Evolutionary conservation across 2,329 filamentous ascomycete species (phyloP), one percentile per base, ranked within the genome.

Genomic region (Calonectria pteridis): DNA sequence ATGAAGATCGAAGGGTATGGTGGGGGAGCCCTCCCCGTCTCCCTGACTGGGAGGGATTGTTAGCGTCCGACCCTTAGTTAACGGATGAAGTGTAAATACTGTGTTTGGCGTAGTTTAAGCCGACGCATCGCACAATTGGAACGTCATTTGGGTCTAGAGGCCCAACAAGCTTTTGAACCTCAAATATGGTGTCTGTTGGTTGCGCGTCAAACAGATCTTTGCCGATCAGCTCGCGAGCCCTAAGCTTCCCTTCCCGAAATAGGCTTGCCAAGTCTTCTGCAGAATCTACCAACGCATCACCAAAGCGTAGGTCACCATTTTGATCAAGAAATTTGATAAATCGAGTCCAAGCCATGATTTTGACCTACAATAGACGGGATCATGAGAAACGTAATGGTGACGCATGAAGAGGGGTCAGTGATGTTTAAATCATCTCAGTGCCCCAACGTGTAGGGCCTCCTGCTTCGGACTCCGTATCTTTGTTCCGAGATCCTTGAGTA

Each of bases 71-170:
- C 31, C 18, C 16, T 20, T 10, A 23, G 11, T 23, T 31, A 10
- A 4, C 7, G 20, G 20, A 26, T 9, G n/a, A 23, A 26, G 11
- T 37, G 18, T 4, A 18, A n/a, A 18, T 28, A 59, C 55, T 59
- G 23, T 59, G 55, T 28, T 59, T 59, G 13, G 55, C 55, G 7
- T 59, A 59, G 33, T 59, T 59, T 11, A 59, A 59, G 11, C 55
- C 55, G n/a, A 59, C 33, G 55, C 55, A 59, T 18, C 55, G 33
- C 13, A 59, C 14, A 16, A 59, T 59, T 6, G 6, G 33, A 9
- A 59, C 55, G n/a, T 59, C 29, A 23, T 26, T 13, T 16, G 55
- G 55, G 3, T 26, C 33, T 9, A 59, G 23, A 9, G 55, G 55
- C 13, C 55, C 55, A 35, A 59, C 33, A 37, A 59, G 33, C 33